These are phyloP conservation scores for Dactylellina cionopaga DNA, from an alignment of 2,329 filamentous ascomycete species.

Conservation along the genomic window DNA sequence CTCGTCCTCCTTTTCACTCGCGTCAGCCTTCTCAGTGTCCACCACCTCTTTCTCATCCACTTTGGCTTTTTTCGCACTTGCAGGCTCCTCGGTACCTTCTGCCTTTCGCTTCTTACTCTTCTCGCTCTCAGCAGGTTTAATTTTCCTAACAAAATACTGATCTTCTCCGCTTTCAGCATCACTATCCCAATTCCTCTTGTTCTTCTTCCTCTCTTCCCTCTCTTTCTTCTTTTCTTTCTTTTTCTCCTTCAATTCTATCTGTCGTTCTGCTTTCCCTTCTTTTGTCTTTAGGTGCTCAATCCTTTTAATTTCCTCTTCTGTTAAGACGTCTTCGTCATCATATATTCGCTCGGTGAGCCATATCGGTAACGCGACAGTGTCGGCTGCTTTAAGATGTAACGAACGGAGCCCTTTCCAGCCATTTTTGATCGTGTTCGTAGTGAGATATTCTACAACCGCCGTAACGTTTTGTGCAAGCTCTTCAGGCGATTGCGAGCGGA, in stretches of 20 bases:
- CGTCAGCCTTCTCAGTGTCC: slow-evolving; percentile 33
- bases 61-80: slow-evolving; percentile 54
- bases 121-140: slow-evolving; percentile 8
- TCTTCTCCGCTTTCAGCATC: slow-evolving; percentile 46
- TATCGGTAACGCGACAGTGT: slow-evolving; percentile 89
- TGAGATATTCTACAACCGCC: slow-evolving; percentile 73
- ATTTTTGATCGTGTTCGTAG: slow-evolving; percentile 72
- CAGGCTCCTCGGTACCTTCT: slow-evolving; percentile 42
- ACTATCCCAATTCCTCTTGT: slow-evolving; percentile 50
- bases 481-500: slow-evolving; percentile 76
- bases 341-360: slow-evolving; percentile 94
- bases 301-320: slow-evolving; percentile 59
- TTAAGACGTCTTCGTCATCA: slow-evolving; percentile 79
- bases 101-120: slow-evolving; percentile 53
- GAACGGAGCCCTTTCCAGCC: slow-evolving; percentile 87
- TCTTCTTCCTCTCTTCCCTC: slow-evolving; percentile 52
- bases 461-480: slow-evolving; percentile 83
- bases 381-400: slow-evolving; percentile 89
- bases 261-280: slow-evolving; percentile 58
- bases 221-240: slow-evolving; percentile 62
- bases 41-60: slow-evolving; percentile 40
- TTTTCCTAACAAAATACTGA: slow-evolving; percentile 32
- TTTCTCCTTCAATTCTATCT: slow-evolving; percentile 65
- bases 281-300: slow-evolving; percentile 52
- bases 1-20: slow-evolving; percentile 16